A percentile compares a stretch with the other conserved stretches of the same genome.
Evolutionary conservation across 495 filamentous ascomycete species (phyloP).

Genomic region (Penicillium manginii): DNA sequence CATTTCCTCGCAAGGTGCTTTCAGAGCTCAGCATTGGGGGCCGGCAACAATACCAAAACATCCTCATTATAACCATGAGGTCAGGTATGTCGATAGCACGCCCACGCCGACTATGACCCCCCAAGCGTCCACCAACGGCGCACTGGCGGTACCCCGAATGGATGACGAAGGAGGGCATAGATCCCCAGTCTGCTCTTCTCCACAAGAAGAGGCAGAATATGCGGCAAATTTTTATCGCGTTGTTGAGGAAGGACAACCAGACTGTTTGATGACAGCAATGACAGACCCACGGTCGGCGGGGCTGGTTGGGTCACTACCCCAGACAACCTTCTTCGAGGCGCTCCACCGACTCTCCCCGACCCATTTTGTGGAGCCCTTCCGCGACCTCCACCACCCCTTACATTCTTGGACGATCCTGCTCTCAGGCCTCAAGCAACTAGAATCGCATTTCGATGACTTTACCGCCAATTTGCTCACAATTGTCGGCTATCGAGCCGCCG

Average conservation of each 20-base stretch:
- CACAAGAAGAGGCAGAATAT: conserved; percentile 19
- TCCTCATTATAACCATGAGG: background rate
- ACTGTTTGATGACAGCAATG: conserved; percentile 43
- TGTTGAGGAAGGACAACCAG: conserved; percentile 40
- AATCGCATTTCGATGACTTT: conserved; percentile 45
- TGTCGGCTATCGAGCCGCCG: conserved; percentile 34
- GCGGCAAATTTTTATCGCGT: conserved; percentile 29
- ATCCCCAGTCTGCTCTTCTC: conserved; percentile 10
- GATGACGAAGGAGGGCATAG: background rate
- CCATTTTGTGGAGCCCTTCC: conserved; percentile 52
- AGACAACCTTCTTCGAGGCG: conserved; percentile 40
- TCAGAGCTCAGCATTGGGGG: background rate
- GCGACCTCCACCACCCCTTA: conserved; percentile 50
- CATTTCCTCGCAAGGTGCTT: conserved; percentile 6
- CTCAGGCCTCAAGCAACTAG: conserved; percentile 29
- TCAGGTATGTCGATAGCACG: background rate
- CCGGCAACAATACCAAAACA: background rate
- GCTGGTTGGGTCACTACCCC: conserved; percentile 38
- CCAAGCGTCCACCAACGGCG: conserved; percentile 1
- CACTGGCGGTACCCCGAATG: background rate
- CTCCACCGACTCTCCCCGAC: conserved; percentile 44
- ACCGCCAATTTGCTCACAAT: conserved; percentile 40
- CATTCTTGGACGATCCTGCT: conserved; percentile 43
- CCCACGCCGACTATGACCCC: background rate
- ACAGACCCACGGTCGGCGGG: conserved; percentile 34